phyloP scores from a whole-genome alignment of 2,329 filamentous ascomycete species.

The Gyromitra esculenta region DNA sequence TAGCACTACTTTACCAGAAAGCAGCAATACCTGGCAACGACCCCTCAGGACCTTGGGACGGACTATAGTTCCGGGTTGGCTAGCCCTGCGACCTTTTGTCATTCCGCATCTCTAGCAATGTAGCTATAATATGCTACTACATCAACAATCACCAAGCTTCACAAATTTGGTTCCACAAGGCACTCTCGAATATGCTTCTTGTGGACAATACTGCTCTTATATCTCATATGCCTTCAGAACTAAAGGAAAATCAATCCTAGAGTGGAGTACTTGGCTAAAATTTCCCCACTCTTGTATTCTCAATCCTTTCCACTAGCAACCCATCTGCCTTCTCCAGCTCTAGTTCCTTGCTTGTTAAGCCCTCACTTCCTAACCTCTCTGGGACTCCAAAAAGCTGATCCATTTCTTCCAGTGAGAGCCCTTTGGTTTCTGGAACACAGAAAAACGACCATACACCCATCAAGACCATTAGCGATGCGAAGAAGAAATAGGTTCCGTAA shows the following conservation, averaged over 20 bases:
- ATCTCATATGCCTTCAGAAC: background rate
- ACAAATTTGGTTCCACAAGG: background rate
- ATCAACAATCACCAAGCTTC: background rate
- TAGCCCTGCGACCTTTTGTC: background rate
- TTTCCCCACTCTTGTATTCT: background rate
- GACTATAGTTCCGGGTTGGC: background rate
- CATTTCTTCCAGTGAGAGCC: conserved; percentile 72
- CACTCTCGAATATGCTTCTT: too few species aligned
- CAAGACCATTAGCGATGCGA: conserved; percentile 70
- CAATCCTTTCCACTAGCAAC: background rate
- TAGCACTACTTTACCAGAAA: background rate
- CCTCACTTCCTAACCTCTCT: conserved; percentile 9
- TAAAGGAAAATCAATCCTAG: background rate
- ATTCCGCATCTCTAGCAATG: background rate
- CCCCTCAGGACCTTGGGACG: background rate
- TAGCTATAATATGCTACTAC: too few species aligned
- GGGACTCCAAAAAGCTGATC: conserved; percentile 67
- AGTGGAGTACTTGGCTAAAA: background rate
- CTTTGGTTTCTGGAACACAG: conserved; percentile 71
- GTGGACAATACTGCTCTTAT: background rate
- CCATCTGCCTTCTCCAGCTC: conserved; percentile 30
- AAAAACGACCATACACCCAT: conserved; percentile 65
- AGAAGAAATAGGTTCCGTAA: conserved; percentile 77
- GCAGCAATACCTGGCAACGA: background rate
- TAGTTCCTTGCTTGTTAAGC: background rate